phyloP scores from a whole-genome alignment of 1,284 basidiomycete species.

The Phaffia rhodozyma region DNA sequence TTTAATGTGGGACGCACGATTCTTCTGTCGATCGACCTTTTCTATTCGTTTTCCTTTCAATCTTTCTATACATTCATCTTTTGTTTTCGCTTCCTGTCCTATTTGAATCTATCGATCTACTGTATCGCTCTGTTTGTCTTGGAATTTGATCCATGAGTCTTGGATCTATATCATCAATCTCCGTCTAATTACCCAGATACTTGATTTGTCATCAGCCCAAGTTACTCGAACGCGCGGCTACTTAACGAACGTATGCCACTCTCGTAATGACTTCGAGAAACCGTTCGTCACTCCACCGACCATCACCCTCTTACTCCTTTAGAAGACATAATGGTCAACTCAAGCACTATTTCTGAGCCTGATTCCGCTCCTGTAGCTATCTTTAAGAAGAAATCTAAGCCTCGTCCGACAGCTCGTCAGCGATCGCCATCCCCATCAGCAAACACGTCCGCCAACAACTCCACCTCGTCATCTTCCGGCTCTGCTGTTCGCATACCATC shows the following conservation, averaged over 20 bases:
- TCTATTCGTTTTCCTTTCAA: no score
- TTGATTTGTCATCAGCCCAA: not conserved
- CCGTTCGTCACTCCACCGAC: not conserved
- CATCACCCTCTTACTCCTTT: not conserved
- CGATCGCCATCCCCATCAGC: conserved; percentile 52
- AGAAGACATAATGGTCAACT: conserved; percentile 21
- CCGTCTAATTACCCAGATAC: not conserved
- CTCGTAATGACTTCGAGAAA: no score
- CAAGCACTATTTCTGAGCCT: conserved; percentile 14
- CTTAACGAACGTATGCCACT: not conserved
- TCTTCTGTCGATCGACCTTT: no score
- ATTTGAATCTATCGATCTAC: no score
- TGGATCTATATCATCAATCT: not conserved
- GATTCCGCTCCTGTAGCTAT: conserved; percentile 48
- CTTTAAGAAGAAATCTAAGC: conserved; percentile 70
- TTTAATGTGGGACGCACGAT: no score
- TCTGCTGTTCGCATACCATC: conserved; percentile 54
- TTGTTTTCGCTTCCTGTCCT: no score
- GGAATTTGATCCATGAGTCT: no score
- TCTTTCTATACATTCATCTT: no score
- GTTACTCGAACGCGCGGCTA: not conserved
- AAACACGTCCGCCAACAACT: conserved; percentile 13
- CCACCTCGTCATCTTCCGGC: conserved; percentile 16
- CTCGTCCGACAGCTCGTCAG: conserved; percentile 58
- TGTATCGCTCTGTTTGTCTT: no score